Evolutionary conservation across 108 stramenopile species (phyloP).

Genomic region (Conticribra guillardii): DNA sequence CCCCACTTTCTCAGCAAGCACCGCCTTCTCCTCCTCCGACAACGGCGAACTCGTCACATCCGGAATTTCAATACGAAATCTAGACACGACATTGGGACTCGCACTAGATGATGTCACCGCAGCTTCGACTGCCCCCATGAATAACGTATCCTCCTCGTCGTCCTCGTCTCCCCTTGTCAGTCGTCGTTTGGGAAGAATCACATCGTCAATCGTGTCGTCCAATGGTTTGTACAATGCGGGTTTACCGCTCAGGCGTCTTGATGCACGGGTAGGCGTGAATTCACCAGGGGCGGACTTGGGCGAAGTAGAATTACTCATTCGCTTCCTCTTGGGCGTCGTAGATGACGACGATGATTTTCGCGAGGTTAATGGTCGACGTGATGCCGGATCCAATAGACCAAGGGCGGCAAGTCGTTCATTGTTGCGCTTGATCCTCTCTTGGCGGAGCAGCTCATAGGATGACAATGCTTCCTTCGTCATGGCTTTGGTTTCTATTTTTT

Average conservation of each 20-base stretch:
- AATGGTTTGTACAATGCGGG: conserved; percentile 17
- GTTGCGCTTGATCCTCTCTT: conserved; percentile 75
- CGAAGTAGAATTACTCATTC: neutral
- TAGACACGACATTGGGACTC: conserved; percentile 8
- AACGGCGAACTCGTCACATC: conserved; percentile 30
- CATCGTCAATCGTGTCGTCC: neutral
- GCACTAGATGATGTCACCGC: too few relatives aligned
- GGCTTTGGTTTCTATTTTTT: too few relatives aligned
- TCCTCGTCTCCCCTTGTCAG: too few relatives aligned
- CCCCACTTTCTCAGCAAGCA: conserved; percentile 23
- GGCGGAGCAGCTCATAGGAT: conserved; percentile 70
- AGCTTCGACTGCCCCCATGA: too few relatives aligned
- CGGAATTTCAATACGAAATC: conserved; percentile 24
- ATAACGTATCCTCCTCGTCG: too few relatives aligned
- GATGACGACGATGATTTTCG: neutral
- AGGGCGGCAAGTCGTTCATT: conserved; percentile 60
- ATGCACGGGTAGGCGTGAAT: conserved; percentile 31
- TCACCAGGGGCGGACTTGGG: conserved; percentile 7
- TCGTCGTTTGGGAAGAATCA: too few relatives aligned
- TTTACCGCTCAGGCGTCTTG: conserved; percentile 29
- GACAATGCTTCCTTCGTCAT: conserved; percentile 32
- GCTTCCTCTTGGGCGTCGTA: conserved; percentile 10
- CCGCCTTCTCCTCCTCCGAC: conserved; percentile 19
- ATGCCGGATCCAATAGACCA: conserved; percentile 44
- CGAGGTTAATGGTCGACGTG: neutral